phyloP scores from a whole-genome alignment of 169 alveolate genomes.

The Plasmodium adleri region DNA sequence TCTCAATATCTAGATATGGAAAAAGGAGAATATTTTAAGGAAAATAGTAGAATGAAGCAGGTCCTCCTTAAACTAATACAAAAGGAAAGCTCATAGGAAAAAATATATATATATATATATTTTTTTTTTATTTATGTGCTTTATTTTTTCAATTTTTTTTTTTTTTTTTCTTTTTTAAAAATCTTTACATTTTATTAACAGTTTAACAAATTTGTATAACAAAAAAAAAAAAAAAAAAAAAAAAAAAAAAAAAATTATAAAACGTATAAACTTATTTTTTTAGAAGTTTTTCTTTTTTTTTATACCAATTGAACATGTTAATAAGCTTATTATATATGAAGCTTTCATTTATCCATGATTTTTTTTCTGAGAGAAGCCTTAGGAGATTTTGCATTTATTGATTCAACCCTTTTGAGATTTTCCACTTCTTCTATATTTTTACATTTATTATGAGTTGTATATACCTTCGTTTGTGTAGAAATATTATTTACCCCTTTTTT shows the following conservation, averaged over 20 bases:
- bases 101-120: no score
- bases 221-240: background rate
- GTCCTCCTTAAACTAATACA: slow-evolving; percentile 45
- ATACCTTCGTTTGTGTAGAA: background rate
- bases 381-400: slow-evolving; percentile 2
- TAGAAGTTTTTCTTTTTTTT: slow-evolving; percentile 2
- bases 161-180: no score
- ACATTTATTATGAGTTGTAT: slow-evolving; percentile 27
- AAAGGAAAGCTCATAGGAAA: slow-evolving; percentile 36
- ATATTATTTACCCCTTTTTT: slow-evolving; percentile 19
- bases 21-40: slow-evolving; percentile 67
- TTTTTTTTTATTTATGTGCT: no score
- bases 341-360: background rate
- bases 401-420: slow-evolving; percentile 14
- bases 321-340: no score
- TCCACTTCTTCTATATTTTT: slow-evolving; percentile 7
- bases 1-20: slow-evolving; percentile 60
- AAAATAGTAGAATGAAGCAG: slow-evolving; percentile 65
- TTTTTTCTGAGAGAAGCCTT: slow-evolving; percentile 16
- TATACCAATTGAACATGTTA: background rate
- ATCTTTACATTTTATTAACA: no score
- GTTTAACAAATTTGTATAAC: no score
- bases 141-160: no score
- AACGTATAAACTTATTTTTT: background rate
- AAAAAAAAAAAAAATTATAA: background rate